phyloP scores from a whole-genome alignment of 257 asterid genomes.

The Eucommia ulmoides region DNA sequence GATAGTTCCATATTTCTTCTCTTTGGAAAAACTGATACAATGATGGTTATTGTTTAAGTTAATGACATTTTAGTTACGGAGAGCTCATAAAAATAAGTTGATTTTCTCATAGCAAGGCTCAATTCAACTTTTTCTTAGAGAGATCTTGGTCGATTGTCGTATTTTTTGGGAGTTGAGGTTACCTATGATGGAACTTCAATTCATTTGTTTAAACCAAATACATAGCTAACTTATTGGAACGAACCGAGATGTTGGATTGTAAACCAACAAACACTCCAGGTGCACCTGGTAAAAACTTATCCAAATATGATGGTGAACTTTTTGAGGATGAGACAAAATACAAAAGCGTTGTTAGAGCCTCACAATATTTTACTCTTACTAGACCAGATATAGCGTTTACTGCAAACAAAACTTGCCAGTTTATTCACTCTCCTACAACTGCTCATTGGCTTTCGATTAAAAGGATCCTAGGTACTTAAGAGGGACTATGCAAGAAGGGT shows the following conservation, averaged over 20 bases:
- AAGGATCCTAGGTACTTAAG: not conserved
- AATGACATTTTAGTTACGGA: not conserved
- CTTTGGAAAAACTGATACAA: no score
- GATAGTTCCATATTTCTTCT: no score
- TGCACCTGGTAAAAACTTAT: not conserved
- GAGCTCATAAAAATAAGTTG: no score
- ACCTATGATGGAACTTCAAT: not conserved
- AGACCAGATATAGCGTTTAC: conserved; percentile 1
- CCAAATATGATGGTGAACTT: not conserved
- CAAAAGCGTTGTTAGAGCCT: not conserved
- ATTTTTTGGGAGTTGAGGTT: not conserved
- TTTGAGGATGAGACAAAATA: not conserved
- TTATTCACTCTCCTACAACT: not conserved
- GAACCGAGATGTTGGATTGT: not conserved
- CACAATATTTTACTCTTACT: not conserved
- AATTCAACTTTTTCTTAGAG: not conserved
- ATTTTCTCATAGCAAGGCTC: not conserved
- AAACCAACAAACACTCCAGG: not conserved
- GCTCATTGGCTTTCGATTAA: not conserved
- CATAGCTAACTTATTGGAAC: not conserved
- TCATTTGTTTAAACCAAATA: not conserved
- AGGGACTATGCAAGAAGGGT: not conserved
- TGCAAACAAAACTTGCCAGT: not conserved
- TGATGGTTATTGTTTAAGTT: no score
- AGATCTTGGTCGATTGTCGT: not conserved